Base-by-base conservation (phyloP, 225 moss, liverwort and hornwort species). In the Polytrichum formosum region DNA sequence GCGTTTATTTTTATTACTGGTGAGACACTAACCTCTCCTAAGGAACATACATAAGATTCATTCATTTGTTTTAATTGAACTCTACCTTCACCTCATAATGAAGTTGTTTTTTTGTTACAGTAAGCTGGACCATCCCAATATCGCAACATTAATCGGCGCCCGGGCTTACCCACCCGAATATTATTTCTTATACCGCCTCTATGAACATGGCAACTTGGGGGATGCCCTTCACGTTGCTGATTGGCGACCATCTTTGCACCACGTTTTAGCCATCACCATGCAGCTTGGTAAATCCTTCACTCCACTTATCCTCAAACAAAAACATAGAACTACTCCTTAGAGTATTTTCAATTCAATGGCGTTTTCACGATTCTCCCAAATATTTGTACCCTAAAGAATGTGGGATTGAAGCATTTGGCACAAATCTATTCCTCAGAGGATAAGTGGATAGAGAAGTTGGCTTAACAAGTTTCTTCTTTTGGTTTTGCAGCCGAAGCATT, bases 81-180 rank as follows among this genome's bases (percentile, higher is more conserved):
- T 13, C 46, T 46, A 46, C 10, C 17, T 21, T 69, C 25, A 56
- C 68, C 55, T 69, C 16, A 30, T 9, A n/a, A 4, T 61, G 56
- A 67, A 29, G 63, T 60, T 56, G 13, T 4, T 46, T 3, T 16
- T 33, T 61, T 67, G 9, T 23, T 22, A 7, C 62, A 90, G 90
- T 74, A 84, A 84, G 75, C 67, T 90, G 72, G 75, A 82, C 25
- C 87, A 90, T 76, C 82, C 90, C 53, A 84, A 75, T 66, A 68
- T 90, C 55, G 87, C 87, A 66, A 80, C 82, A 35, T 73, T 90
- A 76, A 67, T 87, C 35, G 90, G 86, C 72, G 90, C 80, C 19
- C 82, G 87, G 64, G 90, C 90, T 31, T 78, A 90, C 74, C 90
- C 90, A 62, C 87, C 90, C 7, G 81, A 89, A 53, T 90, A 90